phyloP scores from a whole-genome alignment of 495 filamentous ascomycete genomes.

The Parathielavia appendiculata region DNA sequence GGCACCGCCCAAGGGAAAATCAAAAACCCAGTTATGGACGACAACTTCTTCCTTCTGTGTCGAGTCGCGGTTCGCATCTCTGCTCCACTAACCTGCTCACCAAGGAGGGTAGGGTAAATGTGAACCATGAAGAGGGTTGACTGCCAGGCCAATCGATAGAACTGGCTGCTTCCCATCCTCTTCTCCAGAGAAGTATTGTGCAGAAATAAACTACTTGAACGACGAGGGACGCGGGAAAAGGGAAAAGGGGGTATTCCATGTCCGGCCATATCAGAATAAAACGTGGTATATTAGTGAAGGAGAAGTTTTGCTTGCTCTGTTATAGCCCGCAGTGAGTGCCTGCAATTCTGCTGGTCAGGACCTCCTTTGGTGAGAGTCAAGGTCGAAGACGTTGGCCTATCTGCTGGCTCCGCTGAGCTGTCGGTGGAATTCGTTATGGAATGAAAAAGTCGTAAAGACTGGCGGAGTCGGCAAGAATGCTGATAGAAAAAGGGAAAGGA shows the following conservation, averaged over 20 bases:
- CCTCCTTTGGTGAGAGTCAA: too few relatives aligned
- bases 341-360: not conserved
- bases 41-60: not conserved
- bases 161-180: not conserved
- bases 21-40: not conserved
- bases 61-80: conserved; percentile 4
- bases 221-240: conserved; percentile 3
- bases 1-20: not conserved
- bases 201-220: conserved; percentile 14
- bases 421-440: conserved; percentile 2
- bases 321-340: conserved; percentile 3
- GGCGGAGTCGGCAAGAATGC: not conserved
- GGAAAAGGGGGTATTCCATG: conserved; percentile 25
- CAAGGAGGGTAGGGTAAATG: not conserved
- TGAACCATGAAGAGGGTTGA: not conserved
- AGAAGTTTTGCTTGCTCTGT: conserved; percentile 1
- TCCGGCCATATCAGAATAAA: conserved; percentile 21
- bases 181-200: conserved; percentile 13
- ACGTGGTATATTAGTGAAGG: conserved; percentile 23
- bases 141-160: not conserved
- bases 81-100: conserved; percentile 5
- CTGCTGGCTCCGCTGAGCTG: not conserved
- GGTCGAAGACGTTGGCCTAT: not conserved
- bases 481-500: conserved; percentile 12
- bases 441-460: conserved; percentile 11